Base-by-base conservation (phyloP, 164 flowering plant species). In the Macadamia tetraphylla region DNA sequence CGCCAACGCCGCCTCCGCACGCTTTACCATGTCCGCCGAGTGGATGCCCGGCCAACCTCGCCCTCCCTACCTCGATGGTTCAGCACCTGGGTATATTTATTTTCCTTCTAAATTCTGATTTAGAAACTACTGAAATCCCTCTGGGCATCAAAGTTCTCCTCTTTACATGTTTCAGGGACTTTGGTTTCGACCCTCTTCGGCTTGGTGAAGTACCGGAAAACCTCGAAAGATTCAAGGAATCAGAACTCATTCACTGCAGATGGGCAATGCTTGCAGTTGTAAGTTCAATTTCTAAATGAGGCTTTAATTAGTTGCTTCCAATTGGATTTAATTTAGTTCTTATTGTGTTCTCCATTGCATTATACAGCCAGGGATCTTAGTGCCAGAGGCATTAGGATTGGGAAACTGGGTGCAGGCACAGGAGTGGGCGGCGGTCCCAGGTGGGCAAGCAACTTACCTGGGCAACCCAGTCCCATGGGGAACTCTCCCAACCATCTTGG, bases 191-290 rank as follows among this genome's bases (percentile, higher is more conserved):
- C 79, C 99, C 97, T 29, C 92, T 94, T 69, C 59, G 99, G 12
- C 89, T 94, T 0, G 97, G 97, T 1, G 87, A 76, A 76, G 99
- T 94, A 58, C 97, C 97, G 7, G 93, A 85, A 72, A 94, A 92
- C 77, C 82, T 94, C 0, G 97, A 94, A 87, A 92, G 99, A 65
- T 94, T 82, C 81, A 94, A 92, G 87, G 97, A 92, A 70, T 92
- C 97, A 12, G 99, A 94, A 65, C 83, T 94, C 70, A 77, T 79
- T 67, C 99, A 92, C 83, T 94, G 99, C 91, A 86, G 97, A 92
- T 94, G 99, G 97, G 94, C 95, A 53, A 94, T 94, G 99, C 97
- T 94, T 63, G 99, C 99, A 63, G 97, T 92, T 65, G 98, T 94
- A 86, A 86, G 96, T 80, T 57, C 51, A 43, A 43, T 43, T 43